Conservation (phyloP, 495 filamentous ascomycete species). For the Aspergillus affinis region DNA sequence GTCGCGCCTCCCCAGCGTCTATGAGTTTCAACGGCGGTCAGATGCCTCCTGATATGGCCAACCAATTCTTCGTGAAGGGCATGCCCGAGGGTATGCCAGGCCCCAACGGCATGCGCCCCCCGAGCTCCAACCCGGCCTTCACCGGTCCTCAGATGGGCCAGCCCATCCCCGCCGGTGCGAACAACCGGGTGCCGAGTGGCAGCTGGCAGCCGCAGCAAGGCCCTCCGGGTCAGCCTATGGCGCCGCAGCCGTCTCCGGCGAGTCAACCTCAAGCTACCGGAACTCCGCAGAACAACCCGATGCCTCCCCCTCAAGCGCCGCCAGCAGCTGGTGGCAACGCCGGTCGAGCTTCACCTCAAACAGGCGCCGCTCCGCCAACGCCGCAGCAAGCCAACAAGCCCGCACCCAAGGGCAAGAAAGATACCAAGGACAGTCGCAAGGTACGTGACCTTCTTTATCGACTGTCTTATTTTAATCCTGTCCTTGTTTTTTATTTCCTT, state of each 20-base stretch:
- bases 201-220: slow-evolving; percentile 57
- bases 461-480: background rate
- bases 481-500: slow-evolving; percentile 22
- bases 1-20: slow-evolving; percentile 78
- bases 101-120: slow-evolving; percentile 79
- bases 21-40: slow-evolving; percentile 70
- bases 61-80: slow-evolving; percentile 59
- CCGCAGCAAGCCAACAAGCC: slow-evolving; percentile 77
- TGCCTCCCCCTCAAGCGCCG: slow-evolving; percentile 89
- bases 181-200: slow-evolving; percentile 50
- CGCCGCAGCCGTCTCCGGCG: slow-evolving; percentile 52
- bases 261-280: slow-evolving; percentile 62
- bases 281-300: slow-evolving; percentile 71
- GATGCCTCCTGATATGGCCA: slow-evolving; percentile 66
- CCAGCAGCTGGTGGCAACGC: slow-evolving; percentile 58
- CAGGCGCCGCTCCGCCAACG: slow-evolving; percentile 75
- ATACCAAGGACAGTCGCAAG: slow-evolving; percentile 70
- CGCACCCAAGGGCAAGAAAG: slow-evolving; percentile 79
- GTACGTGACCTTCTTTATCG: slow-evolving; percentile 48
- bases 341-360: slow-evolving; percentile 74
- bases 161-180: slow-evolving; percentile 51
- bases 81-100: slow-evolving; percentile 55
- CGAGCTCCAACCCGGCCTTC: slow-evolving; percentile 82
- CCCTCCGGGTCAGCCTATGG: slow-evolving; percentile 65
- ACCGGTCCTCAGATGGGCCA: slow-evolving; percentile 63